Percentiles rank a stretch among this genome's conserved stretches.
These are phyloP conservation scores for Pulchroboletus neoregius DNA, from an alignment of 1,284 basidiomycete species.

Conservation along the genomic window DNA sequence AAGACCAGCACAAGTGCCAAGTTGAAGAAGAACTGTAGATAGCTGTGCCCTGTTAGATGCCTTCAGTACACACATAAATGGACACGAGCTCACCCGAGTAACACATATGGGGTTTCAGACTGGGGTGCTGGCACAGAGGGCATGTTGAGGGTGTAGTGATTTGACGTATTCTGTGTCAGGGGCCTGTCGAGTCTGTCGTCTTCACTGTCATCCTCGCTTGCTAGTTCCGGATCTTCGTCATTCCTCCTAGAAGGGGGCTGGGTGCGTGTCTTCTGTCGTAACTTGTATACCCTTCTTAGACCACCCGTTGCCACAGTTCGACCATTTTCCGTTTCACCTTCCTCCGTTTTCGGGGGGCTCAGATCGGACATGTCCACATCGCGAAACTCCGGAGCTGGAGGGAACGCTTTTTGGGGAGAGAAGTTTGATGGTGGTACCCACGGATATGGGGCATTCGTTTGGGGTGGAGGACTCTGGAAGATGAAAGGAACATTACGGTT, in stretches of 20 bases:
- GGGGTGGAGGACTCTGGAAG: constrained; percentile 53
- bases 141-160: constrained; percentile 79
- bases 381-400: constrained; percentile 44
- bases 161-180: constrained; percentile 56
- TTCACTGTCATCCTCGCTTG: constrained; percentile 40
- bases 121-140: constrained; percentile 51
- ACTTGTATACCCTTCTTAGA: constrained; percentile 62
- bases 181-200: constrained; percentile 38
- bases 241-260: constrained; percentile 32
- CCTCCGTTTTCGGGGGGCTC: constrained; percentile 53
- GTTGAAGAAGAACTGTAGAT: constrained; percentile 94
- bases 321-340: constrained; percentile 38
- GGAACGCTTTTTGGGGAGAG: constrained; percentile 57
- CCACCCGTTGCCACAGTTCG: constrained; percentile 63
- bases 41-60: constrained; percentile 46
- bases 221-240: constrained; percentile 40
- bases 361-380: constrained; percentile 72
- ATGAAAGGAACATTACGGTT: constrained; percentile 67
- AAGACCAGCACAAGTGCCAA: constrained; percentile 81
- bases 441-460: constrained; percentile 45
- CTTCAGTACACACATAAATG: constrained; percentile 8
- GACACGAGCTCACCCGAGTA: constrained; percentile 62
- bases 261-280: constrained; percentile 48
- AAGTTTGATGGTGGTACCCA: constrained; percentile 63
- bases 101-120: constrained; percentile 66